Conservation (phyloP, 2,329 filamentous ascomycete genomes). For the Pseudocercospora pini-densiflorae region DNA sequence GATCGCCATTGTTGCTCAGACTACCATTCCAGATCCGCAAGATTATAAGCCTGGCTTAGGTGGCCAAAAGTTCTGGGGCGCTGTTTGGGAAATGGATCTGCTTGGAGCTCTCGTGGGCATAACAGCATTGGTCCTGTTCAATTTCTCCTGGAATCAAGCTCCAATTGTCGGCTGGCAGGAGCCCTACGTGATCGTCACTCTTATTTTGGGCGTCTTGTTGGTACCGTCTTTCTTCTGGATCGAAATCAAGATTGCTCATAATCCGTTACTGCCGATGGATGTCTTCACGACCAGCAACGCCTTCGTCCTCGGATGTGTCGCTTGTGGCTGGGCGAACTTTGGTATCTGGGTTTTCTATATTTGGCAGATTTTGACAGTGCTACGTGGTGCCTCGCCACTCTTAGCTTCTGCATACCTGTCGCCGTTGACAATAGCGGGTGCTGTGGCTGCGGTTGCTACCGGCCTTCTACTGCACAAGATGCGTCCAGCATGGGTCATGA, state of each 20-base stretch:
- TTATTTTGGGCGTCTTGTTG: constrained; percentile 35
- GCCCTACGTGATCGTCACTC: constrained; percentile 33
- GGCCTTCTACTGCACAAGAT: constrained; percentile 36
- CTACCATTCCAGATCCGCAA: constrained; percentile 34
- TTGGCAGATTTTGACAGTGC: constrained; percentile 55
- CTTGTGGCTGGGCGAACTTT: constrained; percentile 36
- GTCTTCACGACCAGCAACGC: constrained; percentile 34
- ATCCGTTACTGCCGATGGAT: constrained; percentile 34
- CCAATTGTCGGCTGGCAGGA: constrained; percentile 37
- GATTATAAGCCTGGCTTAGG: constrained; percentile 25
- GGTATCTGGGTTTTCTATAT: constrained; percentile 38
- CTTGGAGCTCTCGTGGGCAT: constrained; percentile 36
- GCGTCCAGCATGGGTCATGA: constrained; percentile 42
- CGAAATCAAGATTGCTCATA: constrained; percentile 29
- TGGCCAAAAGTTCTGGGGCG: constrained; percentile 21
- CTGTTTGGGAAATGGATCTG: constrained; percentile 31
- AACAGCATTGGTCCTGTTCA: constrained; percentile 36
- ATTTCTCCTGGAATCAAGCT: constrained; percentile 40
- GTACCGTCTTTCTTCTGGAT: constrained; percentile 35
- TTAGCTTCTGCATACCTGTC: constrained; percentile 52
- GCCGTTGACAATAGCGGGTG: constrained; percentile 51
- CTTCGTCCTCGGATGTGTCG: constrained; percentile 37
- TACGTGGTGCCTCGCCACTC: constrained; percentile 49
- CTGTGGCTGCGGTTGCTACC: constrained; percentile 50
- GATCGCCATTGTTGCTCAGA: constrained; percentile 27